These are phyloP conservation scores for Ophiostoma ulmi DNA, from an alignment of 2,329 filamentous ascomycete species.

Conservation along the genomic window DNA sequence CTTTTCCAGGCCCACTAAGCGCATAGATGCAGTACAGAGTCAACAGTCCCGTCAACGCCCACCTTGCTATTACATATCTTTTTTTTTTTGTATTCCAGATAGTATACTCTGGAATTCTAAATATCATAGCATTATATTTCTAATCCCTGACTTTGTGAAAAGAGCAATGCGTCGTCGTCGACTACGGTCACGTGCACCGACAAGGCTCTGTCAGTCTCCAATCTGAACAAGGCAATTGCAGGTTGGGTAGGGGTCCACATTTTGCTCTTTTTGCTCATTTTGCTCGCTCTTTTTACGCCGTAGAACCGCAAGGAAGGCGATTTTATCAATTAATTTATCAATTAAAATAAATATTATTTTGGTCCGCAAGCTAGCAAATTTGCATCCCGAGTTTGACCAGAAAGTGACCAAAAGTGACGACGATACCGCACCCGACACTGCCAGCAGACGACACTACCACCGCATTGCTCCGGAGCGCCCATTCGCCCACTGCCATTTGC, in stretches of 20 bases:
- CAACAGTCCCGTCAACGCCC: not conserved
- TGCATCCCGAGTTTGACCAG: slow-evolving; percentile 6
- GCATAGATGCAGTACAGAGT: not conserved
- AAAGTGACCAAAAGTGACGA: not conserved
- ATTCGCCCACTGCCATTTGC: not conserved
- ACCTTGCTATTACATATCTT: no score
- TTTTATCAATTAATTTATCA: slow-evolving; percentile 14
- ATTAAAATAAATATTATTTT: not conserved
- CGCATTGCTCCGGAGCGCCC: not conserved
- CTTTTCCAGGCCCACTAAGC: slow-evolving; percentile 4
- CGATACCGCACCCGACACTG: slow-evolving; percentile 12
- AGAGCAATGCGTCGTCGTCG: not conserved
- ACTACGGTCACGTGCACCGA: slow-evolving; percentile 3
- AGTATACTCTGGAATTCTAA: no score
- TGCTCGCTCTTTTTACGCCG: not conserved
- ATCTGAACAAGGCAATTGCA: not conserved
- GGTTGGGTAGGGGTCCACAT: not conserved
- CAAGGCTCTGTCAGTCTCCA: not conserved
- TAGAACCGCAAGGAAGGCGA: slow-evolving; percentile 3
- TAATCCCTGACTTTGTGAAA: no score
- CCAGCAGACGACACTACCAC: slow-evolving; percentile 12
- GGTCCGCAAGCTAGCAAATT: slow-evolving; percentile 20
- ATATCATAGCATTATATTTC: no score
- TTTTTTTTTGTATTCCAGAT: not conserved
- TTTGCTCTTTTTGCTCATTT: not conserved